These are phyloP conservation scores for Kwoniella shivajii DNA, from an alignment of 1,284 basidiomycete genomes.

Conservation along the genomic window DNA sequence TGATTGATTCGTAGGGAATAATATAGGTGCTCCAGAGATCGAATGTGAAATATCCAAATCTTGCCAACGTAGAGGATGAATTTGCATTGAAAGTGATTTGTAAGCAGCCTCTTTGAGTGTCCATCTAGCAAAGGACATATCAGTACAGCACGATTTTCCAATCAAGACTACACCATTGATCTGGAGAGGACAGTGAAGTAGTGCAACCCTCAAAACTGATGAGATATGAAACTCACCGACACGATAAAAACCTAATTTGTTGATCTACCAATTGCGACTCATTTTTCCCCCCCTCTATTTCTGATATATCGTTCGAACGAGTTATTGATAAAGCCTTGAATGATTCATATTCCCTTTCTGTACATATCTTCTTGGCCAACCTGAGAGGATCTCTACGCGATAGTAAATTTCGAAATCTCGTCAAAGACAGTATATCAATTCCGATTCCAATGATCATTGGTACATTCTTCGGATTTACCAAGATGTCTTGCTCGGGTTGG, in stretches of 20 bases:
- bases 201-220: no score
- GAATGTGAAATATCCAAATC: conserved; percentile 58
- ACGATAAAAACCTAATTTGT: conserved; percentile 23
- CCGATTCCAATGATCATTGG: conserved; percentile 69
- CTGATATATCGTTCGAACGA: background rate
- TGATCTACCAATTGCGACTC: conserved; percentile 4
- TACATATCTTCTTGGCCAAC: conserved; percentile 57
- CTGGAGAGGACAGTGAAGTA: no score
- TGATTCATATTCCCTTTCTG: conserved; percentile 56
- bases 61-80: conserved; percentile 81
- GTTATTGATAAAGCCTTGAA: conserved; percentile 1
- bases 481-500: background rate
- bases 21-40: conserved; percentile 26
- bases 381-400: conserved; percentile 65
- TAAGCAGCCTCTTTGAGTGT: conserved; percentile 86
- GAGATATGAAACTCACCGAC: conserved; percentile 16
- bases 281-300: background rate
- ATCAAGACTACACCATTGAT: no score
- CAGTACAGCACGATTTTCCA: no score
- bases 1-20: conserved; percentile 9
- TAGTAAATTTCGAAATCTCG: conserved; percentile 65
- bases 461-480: no score
- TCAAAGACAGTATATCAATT: conserved; percentile 71
- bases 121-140: conserved; percentile 67
- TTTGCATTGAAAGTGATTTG: conserved; percentile 69